Conservation (phyloP, 2,329 filamentous ascomycete genomes). For the Phoma herbarum region DNA sequence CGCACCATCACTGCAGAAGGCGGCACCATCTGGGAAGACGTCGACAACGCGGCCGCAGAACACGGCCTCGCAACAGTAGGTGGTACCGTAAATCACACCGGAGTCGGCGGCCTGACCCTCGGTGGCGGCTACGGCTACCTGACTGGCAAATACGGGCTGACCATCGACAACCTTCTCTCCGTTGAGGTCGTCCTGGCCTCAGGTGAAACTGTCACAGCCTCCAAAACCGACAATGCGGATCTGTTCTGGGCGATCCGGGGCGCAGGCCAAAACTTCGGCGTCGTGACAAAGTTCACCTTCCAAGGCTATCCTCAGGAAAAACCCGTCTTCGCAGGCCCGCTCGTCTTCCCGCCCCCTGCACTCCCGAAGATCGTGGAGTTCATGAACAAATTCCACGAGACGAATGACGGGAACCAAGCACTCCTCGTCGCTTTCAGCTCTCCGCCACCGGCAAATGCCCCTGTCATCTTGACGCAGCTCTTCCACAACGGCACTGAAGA, state of each 20-base stretch:
- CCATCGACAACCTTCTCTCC: constrained; percentile 55
- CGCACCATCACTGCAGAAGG: constrained; percentile 61
- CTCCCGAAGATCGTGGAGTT: constrained; percentile 40
- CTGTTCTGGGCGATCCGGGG: constrained; percentile 55
- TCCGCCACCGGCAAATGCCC: constrained; percentile 41
- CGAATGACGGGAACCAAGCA: constrained; percentile 42
- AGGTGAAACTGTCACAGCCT: constrained; percentile 49
- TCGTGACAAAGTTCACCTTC: constrained; percentile 55
- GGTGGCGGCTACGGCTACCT: constrained; percentile 69
- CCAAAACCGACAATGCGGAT: constrained; percentile 33
- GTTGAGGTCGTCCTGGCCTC: constrained; percentile 47
- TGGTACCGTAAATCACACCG: constrained; percentile 70
- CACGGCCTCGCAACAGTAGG: constrained; percentile 67
- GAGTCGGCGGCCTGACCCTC: constrained; percentile 64
- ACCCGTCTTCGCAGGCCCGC: constrained; percentile 48
- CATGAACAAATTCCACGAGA: constrained; percentile 41
- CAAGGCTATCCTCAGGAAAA: constrained; percentile 42
- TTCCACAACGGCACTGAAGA: constrained; percentile 51
- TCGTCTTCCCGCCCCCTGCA: constrained; percentile 46
- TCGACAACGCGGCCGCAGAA: constrained; percentile 61
- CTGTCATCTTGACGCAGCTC: constrained; percentile 39
- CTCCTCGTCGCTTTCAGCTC: constrained; percentile 39
- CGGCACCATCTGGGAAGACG: constrained; percentile 63
- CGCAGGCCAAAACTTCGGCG: constrained; percentile 49
- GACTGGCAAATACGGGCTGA: constrained; percentile 63